phyloP scores from a whole-genome alignment of 805 yeast genomes.

The Candida golubevii region DNA sequence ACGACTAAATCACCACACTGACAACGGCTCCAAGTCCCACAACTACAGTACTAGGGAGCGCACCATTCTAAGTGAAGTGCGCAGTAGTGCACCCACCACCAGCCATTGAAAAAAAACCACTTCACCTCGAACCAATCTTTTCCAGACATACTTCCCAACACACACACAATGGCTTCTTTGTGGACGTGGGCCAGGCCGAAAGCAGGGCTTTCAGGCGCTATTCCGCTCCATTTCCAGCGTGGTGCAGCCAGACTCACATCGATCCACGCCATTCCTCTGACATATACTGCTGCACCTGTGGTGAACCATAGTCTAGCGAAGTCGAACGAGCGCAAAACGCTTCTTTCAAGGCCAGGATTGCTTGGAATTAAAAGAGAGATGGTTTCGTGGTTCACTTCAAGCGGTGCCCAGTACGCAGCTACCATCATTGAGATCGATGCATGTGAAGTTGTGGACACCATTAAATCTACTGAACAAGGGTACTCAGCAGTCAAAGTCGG shows the following conservation, averaged over 20 bases:
- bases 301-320: conserved; percentile 64
- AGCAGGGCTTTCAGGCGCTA: conserved; percentile 2
- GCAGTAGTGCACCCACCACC: conserved; percentile 9
- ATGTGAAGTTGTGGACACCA: conserved; percentile 76
- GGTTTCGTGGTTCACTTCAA: conserved; percentile 74
- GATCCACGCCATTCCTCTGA: conserved; percentile 47
- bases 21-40: no score
- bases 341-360: conserved; percentile 77
- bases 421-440: conserved; percentile 85
- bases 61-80: background rate
- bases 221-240: conserved; percentile 15
- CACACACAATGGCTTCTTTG: conserved; percentile 7
- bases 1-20: no score
- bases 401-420: conserved; percentile 72
- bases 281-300: conserved; percentile 44
- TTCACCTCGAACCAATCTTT: no score
- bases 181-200: conserved; percentile 8
- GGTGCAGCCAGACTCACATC: conserved; percentile 45
- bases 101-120: conserved; percentile 2
- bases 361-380: conserved; percentile 84
- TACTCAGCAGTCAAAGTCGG: conserved; percentile 87
- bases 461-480: conserved; percentile 70
- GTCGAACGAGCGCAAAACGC: conserved; percentile 66
- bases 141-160: no score
- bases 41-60: no score